Percentiles rank a stretch among this genome's conserved stretches.
These are phyloP conservation scores for Capsella rubella DNA, from an alignment of 441 rosid genomes.

Conservation along the genomic window DNA sequence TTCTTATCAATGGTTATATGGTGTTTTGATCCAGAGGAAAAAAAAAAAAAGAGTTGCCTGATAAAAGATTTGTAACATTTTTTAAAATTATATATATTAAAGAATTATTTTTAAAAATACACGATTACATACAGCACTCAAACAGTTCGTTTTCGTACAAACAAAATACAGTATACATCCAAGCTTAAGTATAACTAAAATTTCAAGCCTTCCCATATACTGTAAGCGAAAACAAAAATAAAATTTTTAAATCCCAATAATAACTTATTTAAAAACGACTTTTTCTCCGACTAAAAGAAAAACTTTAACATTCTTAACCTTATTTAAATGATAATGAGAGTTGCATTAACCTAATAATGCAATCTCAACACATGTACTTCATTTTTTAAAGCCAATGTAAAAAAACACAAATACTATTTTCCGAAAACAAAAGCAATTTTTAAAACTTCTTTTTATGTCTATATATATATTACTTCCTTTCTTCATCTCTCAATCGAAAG, in stretches of 20 bases:
- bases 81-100: too few relatives aligned
- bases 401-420: slow-evolving; percentile 2
- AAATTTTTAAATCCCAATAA: not conserved
- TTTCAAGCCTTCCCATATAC: not conserved
- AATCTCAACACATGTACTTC: slow-evolving; percentile 23
- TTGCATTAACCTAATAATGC: slow-evolving; percentile 46
- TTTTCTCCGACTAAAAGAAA: slow-evolving; percentile 10
- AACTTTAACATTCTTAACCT: slow-evolving; percentile 2
- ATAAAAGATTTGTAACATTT: too few relatives aligned
- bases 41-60: too few relatives aligned
- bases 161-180: slow-evolving; percentile 5
- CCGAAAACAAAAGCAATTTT: slow-evolving; percentile 4
- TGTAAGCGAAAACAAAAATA: too few relatives aligned
- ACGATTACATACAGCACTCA: not conserved
- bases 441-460: not conserved
- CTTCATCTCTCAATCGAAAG: slow-evolving; percentile 22
- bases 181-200: not conserved
- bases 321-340: slow-evolving; percentile 5
- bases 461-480: slow-evolving; percentile 32
- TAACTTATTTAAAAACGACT: not conserved
- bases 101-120: not conserved
- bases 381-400: not conserved
- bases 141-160: slow-evolving; percentile 1
- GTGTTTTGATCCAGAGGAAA: too few relatives aligned
- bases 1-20: too few relatives aligned